Percentiles rank a stretch among this genome's conserved stretches.
These are phyloP conservation scores for Neopestalotiopsis clavispora DNA, from an alignment of 2,329 filamentous ascomycete genomes.

Conservation along the genomic window DNA sequence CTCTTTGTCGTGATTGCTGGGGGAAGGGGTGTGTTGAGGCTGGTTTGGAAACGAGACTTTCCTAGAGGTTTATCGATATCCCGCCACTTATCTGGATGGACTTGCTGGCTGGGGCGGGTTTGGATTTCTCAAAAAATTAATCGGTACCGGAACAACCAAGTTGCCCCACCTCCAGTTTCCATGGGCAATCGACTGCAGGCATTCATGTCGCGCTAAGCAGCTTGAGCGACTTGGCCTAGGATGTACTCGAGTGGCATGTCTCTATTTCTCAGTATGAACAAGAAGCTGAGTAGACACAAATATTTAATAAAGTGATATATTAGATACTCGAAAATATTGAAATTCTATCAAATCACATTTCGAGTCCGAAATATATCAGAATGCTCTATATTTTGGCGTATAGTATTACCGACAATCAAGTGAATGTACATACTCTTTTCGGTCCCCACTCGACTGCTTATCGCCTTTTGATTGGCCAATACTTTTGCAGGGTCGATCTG, in stretches of 20 bases:
- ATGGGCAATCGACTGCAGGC: background rate
- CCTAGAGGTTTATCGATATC: constrained; percentile 17
- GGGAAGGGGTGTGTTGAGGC: background rate
- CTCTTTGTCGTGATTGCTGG: background rate
- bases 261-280: too few relatives aligned
- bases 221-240: background rate
- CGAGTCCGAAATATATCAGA: too few relatives aligned
- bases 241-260: too few relatives aligned
- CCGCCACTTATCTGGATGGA: constrained; percentile 6
- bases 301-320: too few relatives aligned
- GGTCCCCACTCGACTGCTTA: background rate
- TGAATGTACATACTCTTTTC: too few relatives aligned
- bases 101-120: background rate
- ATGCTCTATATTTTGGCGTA: background rate
- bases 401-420: background rate
- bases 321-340: too few relatives aligned
- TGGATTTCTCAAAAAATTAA: constrained; percentile 6
- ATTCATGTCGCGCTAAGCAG: background rate
- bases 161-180: constrained; percentile 5
- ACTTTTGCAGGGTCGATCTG: background rate
- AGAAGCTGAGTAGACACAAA: too few relatives aligned
- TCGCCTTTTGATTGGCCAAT: background rate
- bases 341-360: too few relatives aligned
- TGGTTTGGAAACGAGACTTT: background rate
- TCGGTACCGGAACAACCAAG: constrained; percentile 11